A percentile compares a stretch with the other conserved stretches of the same genome.
These are phyloP conservation scores for Lactifluus pinguis DNA, from an alignment of 768 basidiomycete species.

Conservation along the genomic window DNA sequence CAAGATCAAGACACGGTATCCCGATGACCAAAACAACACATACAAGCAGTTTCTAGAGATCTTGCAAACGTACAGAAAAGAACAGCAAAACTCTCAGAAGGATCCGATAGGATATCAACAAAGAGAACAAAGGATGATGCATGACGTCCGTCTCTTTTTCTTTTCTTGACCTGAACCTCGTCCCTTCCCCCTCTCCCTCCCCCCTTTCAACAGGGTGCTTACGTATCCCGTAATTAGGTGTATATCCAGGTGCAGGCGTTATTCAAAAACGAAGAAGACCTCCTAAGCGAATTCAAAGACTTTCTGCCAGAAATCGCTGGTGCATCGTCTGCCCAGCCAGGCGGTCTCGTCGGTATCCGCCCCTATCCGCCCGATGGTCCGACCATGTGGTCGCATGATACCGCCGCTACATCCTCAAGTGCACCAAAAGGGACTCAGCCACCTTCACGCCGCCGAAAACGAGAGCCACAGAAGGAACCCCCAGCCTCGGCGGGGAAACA, in stretches of 20 bases:
- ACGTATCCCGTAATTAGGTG: constrained; percentile 48
- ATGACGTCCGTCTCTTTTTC: constrained; percentile 46
- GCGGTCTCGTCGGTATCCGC: constrained; percentile 38
- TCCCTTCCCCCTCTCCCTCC: not conserved
- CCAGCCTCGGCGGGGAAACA: not conserved
- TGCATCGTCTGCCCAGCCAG: constrained; percentile 32
- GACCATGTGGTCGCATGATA: constrained; percentile 23
- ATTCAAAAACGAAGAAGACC: constrained; percentile 74
- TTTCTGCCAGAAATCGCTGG: constrained; percentile 64
- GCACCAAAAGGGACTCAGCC: constrained; percentile 17
- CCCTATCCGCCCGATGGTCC: constrained; percentile 37
- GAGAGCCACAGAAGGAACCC: constrained; percentile 40
- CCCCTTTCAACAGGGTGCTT: not conserved
- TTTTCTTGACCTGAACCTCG: not conserved
- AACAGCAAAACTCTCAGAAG: constrained; percentile 39
- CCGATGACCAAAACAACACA: constrained; percentile 74
- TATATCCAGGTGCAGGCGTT: constrained; percentile 72
- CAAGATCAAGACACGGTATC: constrained; percentile 92
- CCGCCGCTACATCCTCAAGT: not conserved
- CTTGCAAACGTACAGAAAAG: constrained; percentile 79
- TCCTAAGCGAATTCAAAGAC: constrained; percentile 72
- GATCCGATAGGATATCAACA: constrained; percentile 23
- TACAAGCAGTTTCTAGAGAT: constrained; percentile 89
- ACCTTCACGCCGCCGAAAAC: constrained; percentile 44
- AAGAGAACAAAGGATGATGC: constrained; percentile 47